These are phyloP conservation scores for Tephrocybe sp. DNA, from an alignment of 768 basidiomycete species.

Conservation along the genomic window DNA sequence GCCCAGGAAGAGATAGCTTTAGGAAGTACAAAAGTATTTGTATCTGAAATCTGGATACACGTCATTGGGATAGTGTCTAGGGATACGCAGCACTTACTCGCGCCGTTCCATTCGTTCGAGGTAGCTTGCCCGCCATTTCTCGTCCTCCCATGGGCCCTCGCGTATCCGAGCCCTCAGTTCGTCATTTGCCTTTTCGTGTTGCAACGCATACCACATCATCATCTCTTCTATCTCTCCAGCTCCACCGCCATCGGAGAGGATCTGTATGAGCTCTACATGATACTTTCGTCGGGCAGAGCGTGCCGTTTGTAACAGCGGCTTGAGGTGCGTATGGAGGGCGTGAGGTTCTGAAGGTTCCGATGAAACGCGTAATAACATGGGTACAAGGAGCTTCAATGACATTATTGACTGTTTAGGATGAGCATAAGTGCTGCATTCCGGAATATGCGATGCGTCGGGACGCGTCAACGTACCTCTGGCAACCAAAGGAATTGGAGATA, in stretches of 20 bases:
- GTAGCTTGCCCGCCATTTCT: slow-evolving; percentile 56
- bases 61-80: background rate
- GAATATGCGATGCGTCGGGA: background rate
- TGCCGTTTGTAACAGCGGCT: slow-evolving; percentile 63
- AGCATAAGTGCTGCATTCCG: background rate
- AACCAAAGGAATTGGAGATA: slow-evolving; percentile 82
- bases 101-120: slow-evolving; percentile 67
- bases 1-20: slow-evolving; percentile 61
- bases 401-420: slow-evolving; percentile 58
- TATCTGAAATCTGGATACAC: slow-evolving; percentile 56
- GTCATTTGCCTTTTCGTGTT: slow-evolving; percentile 52
- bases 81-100: slow-evolving; percentile 41
- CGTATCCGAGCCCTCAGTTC: slow-evolving; percentile 25
- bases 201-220: slow-evolving; percentile 76
- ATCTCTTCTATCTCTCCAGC: slow-evolving; percentile 66
- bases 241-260: slow-evolving; percentile 59
- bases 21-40: slow-evolving; percentile 73
- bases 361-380: slow-evolving; percentile 53
- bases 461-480: slow-evolving; percentile 52
- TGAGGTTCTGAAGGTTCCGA: slow-evolving; percentile 38
- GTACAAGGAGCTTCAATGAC: slow-evolving; percentile 59
- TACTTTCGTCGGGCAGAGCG: slow-evolving; percentile 60
- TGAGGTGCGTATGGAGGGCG: slow-evolving; percentile 57
- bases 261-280: slow-evolving; percentile 57
- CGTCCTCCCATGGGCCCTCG: slow-evolving; percentile 46